Evolutionary conservation across 345 rosid species (phyloP), one percentile per base, ranked within the genome.

Genomic region (Citrus sp.): DNA sequence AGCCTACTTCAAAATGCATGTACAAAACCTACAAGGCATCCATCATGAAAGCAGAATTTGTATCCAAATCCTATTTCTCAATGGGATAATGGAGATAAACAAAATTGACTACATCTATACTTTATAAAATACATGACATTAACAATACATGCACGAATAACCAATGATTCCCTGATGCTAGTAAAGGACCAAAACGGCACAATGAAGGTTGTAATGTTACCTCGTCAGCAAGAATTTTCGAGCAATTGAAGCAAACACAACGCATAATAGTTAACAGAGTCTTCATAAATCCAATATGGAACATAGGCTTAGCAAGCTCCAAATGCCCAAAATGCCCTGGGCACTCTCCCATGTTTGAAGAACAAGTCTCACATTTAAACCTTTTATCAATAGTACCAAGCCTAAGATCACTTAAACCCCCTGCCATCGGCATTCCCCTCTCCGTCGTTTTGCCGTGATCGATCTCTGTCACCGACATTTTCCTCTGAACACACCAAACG

Each of bases 291-390:
- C 98, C 98, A 3, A 93, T 90, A 80, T 93, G 98, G 64, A 84
- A 95, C 99, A 95, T 92, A 0, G 99, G 98, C 89, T 95, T 95
- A 2, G 99, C 99, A 8, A 95, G 94, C 92, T 95, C 99, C 66
- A 95, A 86, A 78, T 93, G 97, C 51, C 99, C 98, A 80, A 95
- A 95, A 80, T 95, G 99, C 4, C 98, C 99, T 0, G 98, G 94
- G 64, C 99, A 95, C 79, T 93, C 98, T 0, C 94, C 99, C 98
- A 95, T 93, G 78, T 87, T 93, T 0, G 97, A 96, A 9, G 92
- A 87, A 74, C 99, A 95, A 7, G 97, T 95, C 72, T 93, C 99
- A 6, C 97, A 93, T 87, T 92, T 93, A 83, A 87, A 74, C 80
- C 93, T 93, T 79, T 97, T 85, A 73, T 95, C 97, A 72, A 95